phyloP scores from a whole-genome alignment of 2,329 filamentous ascomycete genomes.

The Penicillium sp. region DNA sequence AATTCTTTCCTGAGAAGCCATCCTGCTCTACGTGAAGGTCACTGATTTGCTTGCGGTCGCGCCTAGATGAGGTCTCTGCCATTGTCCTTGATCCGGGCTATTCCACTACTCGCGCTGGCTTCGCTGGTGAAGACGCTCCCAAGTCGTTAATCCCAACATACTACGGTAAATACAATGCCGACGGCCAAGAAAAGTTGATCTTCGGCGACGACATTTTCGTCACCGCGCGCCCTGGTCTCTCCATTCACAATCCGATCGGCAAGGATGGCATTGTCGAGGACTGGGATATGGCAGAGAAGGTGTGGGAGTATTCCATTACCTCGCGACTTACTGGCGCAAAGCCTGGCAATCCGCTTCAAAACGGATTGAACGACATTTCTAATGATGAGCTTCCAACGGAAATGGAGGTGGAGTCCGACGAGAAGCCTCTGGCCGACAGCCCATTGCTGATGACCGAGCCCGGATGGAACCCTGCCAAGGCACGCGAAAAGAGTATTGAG shows the following conservation, averaged over 20 bases:
- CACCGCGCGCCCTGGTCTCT: slow-evolving; percentile 69
- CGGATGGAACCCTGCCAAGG: slow-evolving; percentile 84
- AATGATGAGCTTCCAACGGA: slow-evolving; percentile 58
- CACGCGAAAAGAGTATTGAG: slow-evolving; percentile 90
- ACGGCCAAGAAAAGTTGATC: slow-evolving; percentile 57
- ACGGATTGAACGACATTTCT: slow-evolving; percentile 71
- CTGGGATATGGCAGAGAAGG: slow-evolving; percentile 83
- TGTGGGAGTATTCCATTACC: slow-evolving; percentile 92
- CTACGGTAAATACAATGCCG: slow-evolving; percentile 65
- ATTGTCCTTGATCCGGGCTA: slow-evolving; percentile 95
- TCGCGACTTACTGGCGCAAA: slow-evolving; percentile 78
- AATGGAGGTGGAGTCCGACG: slow-evolving; percentile 60
- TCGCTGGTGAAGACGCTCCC: slow-evolving; percentile 94
- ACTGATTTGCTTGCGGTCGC: not conserved
- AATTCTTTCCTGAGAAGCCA: no score
- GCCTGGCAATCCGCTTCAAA: slow-evolving; percentile 66
- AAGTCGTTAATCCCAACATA: slow-evolving; percentile 89
- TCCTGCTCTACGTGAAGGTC: no score
- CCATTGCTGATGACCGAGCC: slow-evolving; percentile 92
- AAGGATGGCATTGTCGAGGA: slow-evolving; percentile 88
- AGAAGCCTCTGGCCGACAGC: slow-evolving; percentile 83
- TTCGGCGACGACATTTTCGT: slow-evolving; percentile 91
- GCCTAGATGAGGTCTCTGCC: slow-evolving; percentile 88
- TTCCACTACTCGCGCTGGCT: slow-evolving; percentile 85
- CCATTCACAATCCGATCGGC: slow-evolving; percentile 89